These are phyloP conservation scores for Verbena officinalis DNA, from an alignment of 257 asterid genomes.

Conservation along the genomic window DNA sequence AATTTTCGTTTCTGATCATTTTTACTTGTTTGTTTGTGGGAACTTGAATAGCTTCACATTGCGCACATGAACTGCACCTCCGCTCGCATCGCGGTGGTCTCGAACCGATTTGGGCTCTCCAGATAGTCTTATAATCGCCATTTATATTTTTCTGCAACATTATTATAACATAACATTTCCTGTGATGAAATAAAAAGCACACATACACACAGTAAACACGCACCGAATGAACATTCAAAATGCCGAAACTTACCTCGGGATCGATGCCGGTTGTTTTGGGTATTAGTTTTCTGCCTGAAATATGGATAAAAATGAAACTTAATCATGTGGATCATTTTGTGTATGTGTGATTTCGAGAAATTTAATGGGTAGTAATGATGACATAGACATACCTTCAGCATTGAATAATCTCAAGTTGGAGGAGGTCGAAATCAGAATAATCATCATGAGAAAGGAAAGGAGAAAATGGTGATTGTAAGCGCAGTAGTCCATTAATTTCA, in stretches of 20 bases:
- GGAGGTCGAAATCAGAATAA: conserved; percentile 33
- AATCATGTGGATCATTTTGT: neutral
- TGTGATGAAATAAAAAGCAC: neutral
- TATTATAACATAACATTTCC: neutral
- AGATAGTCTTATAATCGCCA: conserved; percentile 32
- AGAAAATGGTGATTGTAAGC: conserved; percentile 12
- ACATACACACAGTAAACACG: neutral
- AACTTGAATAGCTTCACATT: conserved; percentile 87
- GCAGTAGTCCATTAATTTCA: conserved; percentile 22
- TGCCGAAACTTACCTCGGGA: conserved; percentile 37
- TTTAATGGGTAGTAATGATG: neutral
- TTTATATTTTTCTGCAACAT: conserved; percentile 10
- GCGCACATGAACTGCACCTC: conserved; percentile 60
- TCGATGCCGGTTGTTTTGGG: conserved; percentile 20
- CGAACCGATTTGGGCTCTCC: conserved; percentile 69
- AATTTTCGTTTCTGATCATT: conserved; percentile 32
- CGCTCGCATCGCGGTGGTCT: conserved; percentile 82
- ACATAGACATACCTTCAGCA: conserved; percentile 48
- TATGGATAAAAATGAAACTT: conserved; percentile 6
- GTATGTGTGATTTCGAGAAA: neutral
- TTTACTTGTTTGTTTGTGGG: conserved; percentile 63
- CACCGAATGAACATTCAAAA: neutral
- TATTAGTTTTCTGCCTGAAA: conserved; percentile 61
- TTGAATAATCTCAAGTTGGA: conserved; percentile 36
- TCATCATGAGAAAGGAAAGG: conserved; percentile 16